These are phyloP conservation scores for Pachyrhizus erosus DNA, from an alignment of 306 rosid genomes.

Conservation along the genomic window DNA sequence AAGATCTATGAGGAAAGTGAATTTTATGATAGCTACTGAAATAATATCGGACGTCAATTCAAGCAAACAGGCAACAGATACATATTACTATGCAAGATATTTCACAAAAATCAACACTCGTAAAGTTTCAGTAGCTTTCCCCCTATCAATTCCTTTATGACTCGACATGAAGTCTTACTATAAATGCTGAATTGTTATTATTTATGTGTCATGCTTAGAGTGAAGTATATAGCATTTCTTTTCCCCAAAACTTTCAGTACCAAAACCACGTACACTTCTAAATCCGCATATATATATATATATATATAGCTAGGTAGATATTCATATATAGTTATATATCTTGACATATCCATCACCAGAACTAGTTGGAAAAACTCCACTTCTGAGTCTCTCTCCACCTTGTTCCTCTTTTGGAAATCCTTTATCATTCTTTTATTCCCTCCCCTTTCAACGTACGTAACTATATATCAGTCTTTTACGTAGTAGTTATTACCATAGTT, in stretches of 20 bases:
- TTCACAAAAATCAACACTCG: neutral
- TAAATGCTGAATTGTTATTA: neutral
- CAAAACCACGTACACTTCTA: neutral
- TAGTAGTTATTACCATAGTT: neutral
- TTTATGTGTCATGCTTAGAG: neutral
- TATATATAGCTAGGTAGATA: too few relatives aligned
- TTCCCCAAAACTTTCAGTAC: neutral
- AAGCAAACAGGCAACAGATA: neutral
- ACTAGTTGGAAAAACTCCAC: neutral
- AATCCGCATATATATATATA: neutral
- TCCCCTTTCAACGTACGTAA: neutral
- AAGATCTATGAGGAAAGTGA: neutral
- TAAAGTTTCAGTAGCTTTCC: neutral
- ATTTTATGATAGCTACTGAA: neutral
- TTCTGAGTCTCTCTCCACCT: neutral
- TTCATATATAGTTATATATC: neutral
- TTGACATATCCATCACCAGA: neutral
- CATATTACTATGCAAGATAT: neutral
- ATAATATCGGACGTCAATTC: conserved; percentile 26
- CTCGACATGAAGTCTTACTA: neutral
- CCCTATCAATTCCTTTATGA: neutral
- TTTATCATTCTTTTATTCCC: neutral
- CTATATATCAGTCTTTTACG: neutral
- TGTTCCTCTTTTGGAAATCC: neutral
- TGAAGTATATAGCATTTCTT: neutral